Evolutionary conservation across 2,329 filamentous ascomycete species (phyloP), one percentile per base, ranked within the genome.

Genomic region (Fusarium kyushuense): DNA sequence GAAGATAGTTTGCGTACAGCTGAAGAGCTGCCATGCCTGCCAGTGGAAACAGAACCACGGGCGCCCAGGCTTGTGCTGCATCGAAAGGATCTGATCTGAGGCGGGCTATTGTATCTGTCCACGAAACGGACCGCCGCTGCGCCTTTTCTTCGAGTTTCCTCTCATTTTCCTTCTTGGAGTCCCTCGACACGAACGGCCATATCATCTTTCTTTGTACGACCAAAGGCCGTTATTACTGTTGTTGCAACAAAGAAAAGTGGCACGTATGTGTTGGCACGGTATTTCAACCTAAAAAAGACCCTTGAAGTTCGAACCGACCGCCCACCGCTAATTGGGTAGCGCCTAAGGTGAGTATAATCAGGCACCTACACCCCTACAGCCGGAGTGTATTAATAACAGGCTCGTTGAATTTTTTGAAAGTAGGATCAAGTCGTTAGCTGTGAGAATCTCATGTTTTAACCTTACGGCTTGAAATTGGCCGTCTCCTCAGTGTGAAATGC

Each of bases 1-100:
- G 91, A 48, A 99, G 83, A 76, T 94, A 96, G 58, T 85, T 90
- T 72, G 86, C 88, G 80, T 94, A 94, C 46, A 94, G 72, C 49
- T 81, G 79, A 36, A 82, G 64, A 16, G 78, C 77, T 16, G 76
- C 76, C 23, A 82, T 75, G 27, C 79, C 79, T 14, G 76, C 74
- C 14, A 82, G 71, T 7, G 79, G 80, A 57, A 79, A 78, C 6
- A 76, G 52, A 14, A 80, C 77, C 12, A 79, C 72, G 2, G 80
- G 80, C 40, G 76, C 78, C 80, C 80, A 81, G 60, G 79, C 74
- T 63, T 79, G 78, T 41, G 78, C 79, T 13, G 78, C 77, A 42
- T 67, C 67, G n/a, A 80, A 73, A 25, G 71, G 75, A 32, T 74
- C 73, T 9, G 67, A 60, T 38, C 74, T 74, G 49, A 67, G 35